Percentiles rank a stretch among this genome's conserved stretches.
These are phyloP conservation scores for Acidiella bohemica DNA, from an alignment of 495 filamentous ascomycete genomes.

Conservation along the genomic window DNA sequence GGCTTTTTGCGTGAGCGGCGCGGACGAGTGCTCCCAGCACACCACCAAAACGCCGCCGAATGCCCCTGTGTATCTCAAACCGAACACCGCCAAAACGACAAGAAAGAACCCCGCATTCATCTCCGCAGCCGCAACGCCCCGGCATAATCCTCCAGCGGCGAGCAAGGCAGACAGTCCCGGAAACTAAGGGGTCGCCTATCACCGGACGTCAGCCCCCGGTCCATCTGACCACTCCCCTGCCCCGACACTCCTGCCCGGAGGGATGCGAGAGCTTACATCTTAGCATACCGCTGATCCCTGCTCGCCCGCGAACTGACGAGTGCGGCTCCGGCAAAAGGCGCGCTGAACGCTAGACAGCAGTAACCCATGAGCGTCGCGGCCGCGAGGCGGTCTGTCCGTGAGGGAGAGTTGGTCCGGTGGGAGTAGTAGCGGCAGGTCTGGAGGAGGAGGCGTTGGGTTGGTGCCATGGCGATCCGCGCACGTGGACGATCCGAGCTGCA, in stretches of 20 bases:
- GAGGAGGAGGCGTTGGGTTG: not conserved
- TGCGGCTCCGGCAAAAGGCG: constrained; percentile 17
- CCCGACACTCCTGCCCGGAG: not conserved
- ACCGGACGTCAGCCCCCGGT: not conserved
- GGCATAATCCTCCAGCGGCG: constrained; percentile 17
- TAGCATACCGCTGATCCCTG: constrained; percentile 14
- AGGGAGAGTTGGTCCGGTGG: constrained; percentile 4
- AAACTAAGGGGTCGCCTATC: constrained; percentile 16
- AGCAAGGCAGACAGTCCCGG: constrained; percentile 16
- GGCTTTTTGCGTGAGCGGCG: too few relatives aligned
- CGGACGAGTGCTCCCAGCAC: too few relatives aligned
- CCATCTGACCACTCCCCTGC: too few relatives aligned
- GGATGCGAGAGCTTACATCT: constrained; percentile 7
- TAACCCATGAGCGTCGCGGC: constrained; percentile 13
- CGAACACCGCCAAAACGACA: not conserved
- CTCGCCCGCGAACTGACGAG: constrained; percentile 8
- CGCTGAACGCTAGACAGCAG: constrained; percentile 19
- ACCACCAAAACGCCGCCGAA: too few relatives aligned
- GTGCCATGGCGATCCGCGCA: too few relatives aligned
- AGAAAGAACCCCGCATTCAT: too few relatives aligned
- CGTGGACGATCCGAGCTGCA: too few relatives aligned
- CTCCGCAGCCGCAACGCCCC: constrained; percentile 7
- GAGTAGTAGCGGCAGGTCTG: constrained; percentile 12
- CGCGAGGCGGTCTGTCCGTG: constrained; percentile 2
- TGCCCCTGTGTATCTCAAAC: too few relatives aligned